Percentiles rank a stretch among this genome's conserved stretches.
phyloP scores from a whole-genome alignment of 345 rosid species.

The Gossypium ekmanianum region DNA sequence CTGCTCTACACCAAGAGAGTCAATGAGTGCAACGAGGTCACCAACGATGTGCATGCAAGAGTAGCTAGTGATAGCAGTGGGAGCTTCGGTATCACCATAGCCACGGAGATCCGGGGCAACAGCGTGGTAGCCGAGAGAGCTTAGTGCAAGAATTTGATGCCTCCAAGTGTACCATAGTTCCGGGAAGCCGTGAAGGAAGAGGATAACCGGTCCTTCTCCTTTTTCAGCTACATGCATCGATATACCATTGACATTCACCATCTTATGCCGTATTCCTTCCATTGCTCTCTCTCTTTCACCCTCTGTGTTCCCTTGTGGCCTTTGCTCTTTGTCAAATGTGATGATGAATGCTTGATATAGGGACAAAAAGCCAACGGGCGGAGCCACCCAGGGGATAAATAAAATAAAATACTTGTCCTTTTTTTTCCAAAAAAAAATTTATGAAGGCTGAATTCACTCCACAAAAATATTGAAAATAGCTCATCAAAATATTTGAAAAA shows the following conservation, averaged over 20 bases:
- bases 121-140: slow-evolving; percentile 56
- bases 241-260: slow-evolving; percentile 59
- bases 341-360: neutral
- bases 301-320: neutral
- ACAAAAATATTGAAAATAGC: no score
- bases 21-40: slow-evolving; percentile 55
- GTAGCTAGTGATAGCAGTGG: slow-evolving; percentile 42
- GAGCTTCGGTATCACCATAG: slow-evolving; percentile 63
- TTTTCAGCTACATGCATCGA: slow-evolving; percentile 72
- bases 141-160: slow-evolving; percentile 60
- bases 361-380: no score
- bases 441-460: no score
- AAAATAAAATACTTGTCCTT: no score
- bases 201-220: slow-evolving; percentile 52
- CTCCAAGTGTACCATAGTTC: slow-evolving; percentile 89
- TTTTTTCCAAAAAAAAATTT: no score
- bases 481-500: no score
- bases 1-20: slow-evolving; percentile 48
- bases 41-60: slow-evolving; percentile 56
- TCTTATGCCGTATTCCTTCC: slow-evolving; percentile 54
- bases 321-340: neutral
- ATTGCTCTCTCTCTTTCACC: slow-evolving; percentile 16
- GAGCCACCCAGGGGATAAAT: no score
- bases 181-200: slow-evolving; percentile 83
- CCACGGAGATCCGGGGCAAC: slow-evolving; percentile 86